These are phyloP conservation scores for Neoboletus magnificus DNA, from an alignment of 768 basidiomycete species.

Conservation along the genomic window DNA sequence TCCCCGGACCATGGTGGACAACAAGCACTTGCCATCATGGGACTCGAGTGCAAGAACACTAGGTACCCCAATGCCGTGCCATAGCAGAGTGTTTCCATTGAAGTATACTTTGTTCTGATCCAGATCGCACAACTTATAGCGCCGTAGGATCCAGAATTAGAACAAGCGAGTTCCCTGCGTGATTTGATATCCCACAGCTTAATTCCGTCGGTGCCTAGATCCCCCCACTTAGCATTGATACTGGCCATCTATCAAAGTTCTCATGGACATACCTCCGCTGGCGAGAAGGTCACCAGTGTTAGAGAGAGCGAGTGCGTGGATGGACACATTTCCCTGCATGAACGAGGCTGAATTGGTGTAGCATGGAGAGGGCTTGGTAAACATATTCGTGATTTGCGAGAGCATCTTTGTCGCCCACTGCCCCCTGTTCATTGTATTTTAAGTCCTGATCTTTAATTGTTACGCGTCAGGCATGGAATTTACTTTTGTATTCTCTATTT, in stretches of 20 bases:
- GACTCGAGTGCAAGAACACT: slow-evolving; percentile 2
- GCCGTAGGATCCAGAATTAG: neutral
- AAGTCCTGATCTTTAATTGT: neutral
- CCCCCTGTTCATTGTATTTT: neutral
- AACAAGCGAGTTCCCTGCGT: neutral
- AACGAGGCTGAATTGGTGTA: neutral
- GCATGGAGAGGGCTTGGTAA: neutral
- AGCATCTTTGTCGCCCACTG: neutral
- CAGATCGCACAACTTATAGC: slow-evolving; percentile 1
- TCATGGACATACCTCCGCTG: slow-evolving; percentile 1
- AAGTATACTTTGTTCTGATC: slow-evolving; percentile 1
- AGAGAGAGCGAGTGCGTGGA: slow-evolving; percentile 4
- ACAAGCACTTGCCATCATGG: slow-evolving; percentile 1
- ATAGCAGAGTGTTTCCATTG: slow-evolving; percentile 8
- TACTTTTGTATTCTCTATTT: no score
- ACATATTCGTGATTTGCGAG: neutral
- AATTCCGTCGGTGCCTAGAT: slow-evolving; percentile 1
- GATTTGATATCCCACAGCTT: slow-evolving; percentile 4
- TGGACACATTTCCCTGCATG: neutral
- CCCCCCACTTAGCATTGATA: neutral
- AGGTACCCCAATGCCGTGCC: slow-evolving; percentile 8
- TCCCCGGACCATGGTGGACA: neutral
- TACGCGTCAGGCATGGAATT: neutral
- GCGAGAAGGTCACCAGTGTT: neutral
- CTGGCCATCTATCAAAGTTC: no score